Evolutionary conservation across 2,329 filamentous ascomycete genomes (phyloP).

Genomic region (Hypoxylon sp.): DNA sequence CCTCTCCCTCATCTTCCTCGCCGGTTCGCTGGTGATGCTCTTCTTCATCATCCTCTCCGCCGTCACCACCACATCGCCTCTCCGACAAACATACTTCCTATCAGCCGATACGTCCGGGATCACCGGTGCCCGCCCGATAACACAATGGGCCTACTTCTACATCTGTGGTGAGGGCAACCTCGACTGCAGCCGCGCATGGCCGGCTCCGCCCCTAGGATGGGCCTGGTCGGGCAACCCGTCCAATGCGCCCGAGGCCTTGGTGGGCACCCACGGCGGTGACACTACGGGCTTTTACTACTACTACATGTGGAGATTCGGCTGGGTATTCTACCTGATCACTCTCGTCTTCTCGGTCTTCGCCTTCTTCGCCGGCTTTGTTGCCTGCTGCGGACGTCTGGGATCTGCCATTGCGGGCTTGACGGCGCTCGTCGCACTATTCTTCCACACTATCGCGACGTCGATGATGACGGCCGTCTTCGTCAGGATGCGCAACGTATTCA

Average conservation of each 20-base stretch:
- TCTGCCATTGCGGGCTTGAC: conserved; percentile 73
- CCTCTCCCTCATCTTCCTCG: conserved; percentile 59
- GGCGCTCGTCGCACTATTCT: conserved; percentile 73
- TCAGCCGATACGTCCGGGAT: conserved; percentile 81
- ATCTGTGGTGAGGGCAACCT: conserved; percentile 76
- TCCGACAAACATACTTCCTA: conserved; percentile 88
- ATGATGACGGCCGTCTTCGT: conserved; percentile 82
- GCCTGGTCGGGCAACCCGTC: conserved; percentile 68
- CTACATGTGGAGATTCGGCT: conserved; percentile 91
- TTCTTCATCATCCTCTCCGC: conserved; percentile 71
- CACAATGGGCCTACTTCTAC: conserved; percentile 93
- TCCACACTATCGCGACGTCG: conserved; percentile 73
- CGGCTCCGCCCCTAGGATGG: conserved; percentile 78
- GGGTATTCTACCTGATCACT: conserved; percentile 88
- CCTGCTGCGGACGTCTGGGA: conserved; percentile 78
- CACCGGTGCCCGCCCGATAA: conserved; percentile 71
- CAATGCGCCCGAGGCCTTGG: conserved; percentile 60
- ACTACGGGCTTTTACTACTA: conserved; percentile 75
- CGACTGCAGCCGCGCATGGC: conserved; percentile 72
- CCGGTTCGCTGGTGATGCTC: conserved; percentile 64
- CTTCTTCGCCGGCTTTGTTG: conserved; percentile 76
- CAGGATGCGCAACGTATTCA: conserved; percentile 76
- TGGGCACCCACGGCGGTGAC: conserved; percentile 65
- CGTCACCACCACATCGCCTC: conserved; percentile 62
- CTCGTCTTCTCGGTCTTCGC: conserved; percentile 81